Conservation (phyloP, 2,329 filamentous ascomycete genomes). For the Mycosphaerella arachidis region DNA sequence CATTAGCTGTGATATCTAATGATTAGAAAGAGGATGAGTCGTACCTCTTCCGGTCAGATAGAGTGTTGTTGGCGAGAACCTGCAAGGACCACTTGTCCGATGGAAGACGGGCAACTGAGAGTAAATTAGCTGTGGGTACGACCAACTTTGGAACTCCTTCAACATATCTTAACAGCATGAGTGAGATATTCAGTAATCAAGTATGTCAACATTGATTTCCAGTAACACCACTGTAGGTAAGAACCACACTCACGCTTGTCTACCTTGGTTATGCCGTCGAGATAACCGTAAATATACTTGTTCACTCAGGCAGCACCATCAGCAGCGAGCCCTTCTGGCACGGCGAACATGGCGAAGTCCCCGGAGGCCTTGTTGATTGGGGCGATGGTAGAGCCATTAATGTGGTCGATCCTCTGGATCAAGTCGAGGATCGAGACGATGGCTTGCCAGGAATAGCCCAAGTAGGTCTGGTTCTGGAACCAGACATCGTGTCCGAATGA, state of each 20-base stretch:
- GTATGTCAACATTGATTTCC: too few species aligned
- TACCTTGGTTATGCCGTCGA: slow-evolving; percentile 24
- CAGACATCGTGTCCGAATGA: slow-evolving; percentile 31
- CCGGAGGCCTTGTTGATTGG: slow-evolving; percentile 39
- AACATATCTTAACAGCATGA: too few species aligned
- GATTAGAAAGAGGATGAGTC: too few species aligned
- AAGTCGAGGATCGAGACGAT: slow-evolving; percentile 33
- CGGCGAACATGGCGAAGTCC: slow-evolving; percentile 34
- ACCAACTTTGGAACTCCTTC: too few species aligned
- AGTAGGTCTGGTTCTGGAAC: slow-evolving; percentile 36
- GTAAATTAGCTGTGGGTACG: too few species aligned
- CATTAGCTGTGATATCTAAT: too few species aligned
- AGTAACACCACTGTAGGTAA: too few species aligned
- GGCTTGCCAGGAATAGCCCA: slow-evolving; percentile 33
- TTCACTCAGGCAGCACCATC: slow-evolving; percentile 31
- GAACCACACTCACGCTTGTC: slow-evolving; percentile 10
- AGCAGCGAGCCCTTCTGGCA: slow-evolving; percentile 29
- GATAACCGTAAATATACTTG: slow-evolving; percentile 32
- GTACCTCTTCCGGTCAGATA: too few species aligned
- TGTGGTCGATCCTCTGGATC: slow-evolving; percentile 28
- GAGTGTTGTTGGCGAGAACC: too few species aligned
- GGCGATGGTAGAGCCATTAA: slow-evolving; percentile 33
- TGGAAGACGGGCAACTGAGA: too few species aligned
- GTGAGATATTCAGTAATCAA: too few species aligned
- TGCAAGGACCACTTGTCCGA: too few species aligned